Evolutionary conservation across 176 grass and related monocot species (phyloP).

Genomic region (Areca catechu): DNA sequence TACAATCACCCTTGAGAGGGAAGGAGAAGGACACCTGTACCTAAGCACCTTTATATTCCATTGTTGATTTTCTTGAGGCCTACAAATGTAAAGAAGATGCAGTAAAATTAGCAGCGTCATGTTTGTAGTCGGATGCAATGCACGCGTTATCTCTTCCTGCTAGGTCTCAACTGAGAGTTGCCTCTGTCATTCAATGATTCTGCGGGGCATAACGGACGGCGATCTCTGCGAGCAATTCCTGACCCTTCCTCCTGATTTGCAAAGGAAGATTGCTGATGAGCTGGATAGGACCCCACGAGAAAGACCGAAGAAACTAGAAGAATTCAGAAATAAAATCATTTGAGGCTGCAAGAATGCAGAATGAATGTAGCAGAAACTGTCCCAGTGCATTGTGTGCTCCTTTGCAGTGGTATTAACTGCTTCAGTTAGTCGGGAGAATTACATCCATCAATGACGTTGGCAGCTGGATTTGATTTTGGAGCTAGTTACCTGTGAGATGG

Average conservation of each 20-base stretch:
- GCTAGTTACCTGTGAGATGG: no score
- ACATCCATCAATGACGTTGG: no score
- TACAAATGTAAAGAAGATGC: no score
- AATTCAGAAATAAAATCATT: conserved; percentile 97
- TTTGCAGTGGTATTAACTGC: no score
- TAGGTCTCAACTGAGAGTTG: conserved; percentile 1
- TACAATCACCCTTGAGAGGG: no score
- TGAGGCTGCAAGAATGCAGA: conserved; percentile 18
- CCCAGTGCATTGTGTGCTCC: no score
- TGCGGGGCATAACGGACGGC: conserved; percentile 89
- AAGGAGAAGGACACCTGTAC: no score
- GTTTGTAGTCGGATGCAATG: no score
- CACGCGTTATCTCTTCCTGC: background rate
- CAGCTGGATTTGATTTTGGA: no score
- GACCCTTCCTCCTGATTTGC: conserved; percentile 84
- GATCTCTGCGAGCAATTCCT: conserved; percentile 38
- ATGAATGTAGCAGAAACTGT: background rate
- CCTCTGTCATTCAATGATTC: conserved; percentile 6
- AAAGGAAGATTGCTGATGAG: conserved; percentile 96
- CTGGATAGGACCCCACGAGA: conserved; percentile 85
- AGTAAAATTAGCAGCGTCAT: background rate
- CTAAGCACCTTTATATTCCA: no score
- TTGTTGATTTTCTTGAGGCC: no score
- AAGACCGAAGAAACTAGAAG: conserved; percentile 98
- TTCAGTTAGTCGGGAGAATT: no score